Conservation (phyloP, 2,329 filamentous ascomycete genomes). For the Endoconidiophora laricicola region DNA sequence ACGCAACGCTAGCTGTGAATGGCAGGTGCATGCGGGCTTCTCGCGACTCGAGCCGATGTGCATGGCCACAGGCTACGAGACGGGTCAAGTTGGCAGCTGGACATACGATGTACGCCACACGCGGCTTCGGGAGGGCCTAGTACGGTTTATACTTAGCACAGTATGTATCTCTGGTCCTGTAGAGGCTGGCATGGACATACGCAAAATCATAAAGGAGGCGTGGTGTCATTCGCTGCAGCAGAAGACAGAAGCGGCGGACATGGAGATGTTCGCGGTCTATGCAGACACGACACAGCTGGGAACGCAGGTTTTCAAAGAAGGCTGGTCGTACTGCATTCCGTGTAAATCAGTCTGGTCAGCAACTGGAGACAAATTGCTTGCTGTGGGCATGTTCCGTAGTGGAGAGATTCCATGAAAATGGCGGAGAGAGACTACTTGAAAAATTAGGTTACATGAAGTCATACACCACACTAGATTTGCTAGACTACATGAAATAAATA, state of each 20-base stretch:
- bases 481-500: too few relatives aligned
- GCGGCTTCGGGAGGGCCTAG: slow-evolving; percentile 6
- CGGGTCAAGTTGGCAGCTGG: slow-evolving; percentile 4
- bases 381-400: slow-evolving; percentile 21
- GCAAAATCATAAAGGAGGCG: slow-evolving; percentile 11
- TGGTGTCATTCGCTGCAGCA: slow-evolving; percentile 17
- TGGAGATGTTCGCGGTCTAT: slow-evolving; percentile 16
- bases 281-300: slow-evolving; percentile 20
- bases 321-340: slow-evolving; percentile 17
- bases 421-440: background rate
- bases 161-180: slow-evolving; percentile 5
- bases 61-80: slow-evolving; percentile 5
- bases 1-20: slow-evolving; percentile 60
- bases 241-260: slow-evolving; percentile 10
- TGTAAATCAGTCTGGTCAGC: slow-evolving; percentile 23
- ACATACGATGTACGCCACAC: slow-evolving; percentile 6
- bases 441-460: background rate
- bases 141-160: slow-evolving; percentile 6
- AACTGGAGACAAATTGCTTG: slow-evolving; percentile 19
- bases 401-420: slow-evolving; percentile 6
- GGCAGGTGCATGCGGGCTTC: slow-evolving; percentile 55
- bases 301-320: slow-evolving; percentile 8
- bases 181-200: slow-evolving; percentile 8
- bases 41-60: slow-evolving; percentile 16
- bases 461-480: background rate